Evolutionary conservation across 2,329 filamentous ascomycete genomes (phyloP), one percentile per base, ranked within the genome.

Genomic region (Lachnellula occidentalis): DNA sequence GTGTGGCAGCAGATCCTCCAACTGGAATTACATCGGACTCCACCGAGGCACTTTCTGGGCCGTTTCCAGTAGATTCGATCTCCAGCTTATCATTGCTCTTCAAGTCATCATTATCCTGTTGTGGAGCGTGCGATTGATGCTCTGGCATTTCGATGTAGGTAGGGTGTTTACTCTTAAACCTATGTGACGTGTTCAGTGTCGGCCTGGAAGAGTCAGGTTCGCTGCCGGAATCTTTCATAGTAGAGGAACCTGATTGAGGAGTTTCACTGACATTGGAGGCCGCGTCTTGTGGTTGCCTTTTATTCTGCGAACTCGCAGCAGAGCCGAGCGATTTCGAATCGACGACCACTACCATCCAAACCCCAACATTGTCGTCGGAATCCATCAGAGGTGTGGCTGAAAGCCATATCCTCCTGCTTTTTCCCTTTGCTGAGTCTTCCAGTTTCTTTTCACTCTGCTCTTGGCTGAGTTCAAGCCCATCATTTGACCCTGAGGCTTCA

Each of bases 311-410:
- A 31, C 2, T 39, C 36, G 14, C 17, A 5, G 15, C 36, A 17
- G 36, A 39, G 36, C 36, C 82, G 17, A 39, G 36, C 5, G 36
- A 39, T 9, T 17, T 15, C 17, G 36, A 39, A 46, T 59, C 54
- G 12, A 59, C 39, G n/a, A 59, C 49, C 2, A 59, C 51, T 14
- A 59, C 49, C 57, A 59, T 57, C 57, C 54, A 59, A 4, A 59
- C 57, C 1, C 57, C 57, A 6, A 53, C 46, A 5, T 39, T 46
- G 7, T 54, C 51, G 19, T 55, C 50, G 2, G 19, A 34, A 27
- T 53, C 57, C 2, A 57, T 24, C 22, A 59, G 17, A 6, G 54
- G 57, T n/a, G 54, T 59, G 4, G 51, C 54, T 11, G 54, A 57
- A 12, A 59, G 53, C 54, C 51, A 59, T 5, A 14, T 37, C 1